Conservation (phyloP, 495 filamentous ascomycete species). For the Daldinia childiae region DNA sequence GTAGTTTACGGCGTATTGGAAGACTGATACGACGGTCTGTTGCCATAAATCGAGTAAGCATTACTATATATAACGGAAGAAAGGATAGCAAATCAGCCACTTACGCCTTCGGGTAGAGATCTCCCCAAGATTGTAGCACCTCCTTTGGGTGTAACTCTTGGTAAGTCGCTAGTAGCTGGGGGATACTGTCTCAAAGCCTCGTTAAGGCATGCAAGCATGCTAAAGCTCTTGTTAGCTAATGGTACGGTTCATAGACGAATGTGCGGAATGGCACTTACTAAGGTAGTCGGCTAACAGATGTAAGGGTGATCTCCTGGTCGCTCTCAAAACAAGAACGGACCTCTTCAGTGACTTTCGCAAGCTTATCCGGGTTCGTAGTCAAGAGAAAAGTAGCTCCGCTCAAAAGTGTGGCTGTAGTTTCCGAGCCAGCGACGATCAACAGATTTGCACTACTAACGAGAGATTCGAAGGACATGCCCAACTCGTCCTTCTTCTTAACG, state of each 20-base stretch:
- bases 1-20: conserved; percentile 58
- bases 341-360: conserved; percentile 55
- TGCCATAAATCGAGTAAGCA: background rate
- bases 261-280: conserved; percentile 39
- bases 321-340: conserved; percentile 55
- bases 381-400: conserved; percentile 57
- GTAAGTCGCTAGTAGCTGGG: conserved; percentile 56
- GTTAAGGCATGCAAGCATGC: conserved; percentile 58
- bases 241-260: background rate
- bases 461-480: conserved; percentile 35
- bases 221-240: background rate
- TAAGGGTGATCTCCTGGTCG: conserved; percentile 56
- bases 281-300: conserved; percentile 50
- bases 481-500: conserved; percentile 49
- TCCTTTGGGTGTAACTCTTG: conserved; percentile 52
- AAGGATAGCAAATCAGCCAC: background rate
- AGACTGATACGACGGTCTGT: conserved; percentile 62
- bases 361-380: conserved; percentile 49
- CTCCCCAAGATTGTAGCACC: conserved; percentile 59
- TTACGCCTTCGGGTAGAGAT: conserved; percentile 54
- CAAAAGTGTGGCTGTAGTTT: conserved; percentile 64
- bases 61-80: background rate
- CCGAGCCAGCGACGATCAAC: conserved; percentile 57
- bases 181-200: conserved; percentile 63
- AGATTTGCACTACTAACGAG: conserved; percentile 31